Base-by-base conservation (phyloP, 352 stramenopile species). In the Globisporangium cederbergense region DNA sequence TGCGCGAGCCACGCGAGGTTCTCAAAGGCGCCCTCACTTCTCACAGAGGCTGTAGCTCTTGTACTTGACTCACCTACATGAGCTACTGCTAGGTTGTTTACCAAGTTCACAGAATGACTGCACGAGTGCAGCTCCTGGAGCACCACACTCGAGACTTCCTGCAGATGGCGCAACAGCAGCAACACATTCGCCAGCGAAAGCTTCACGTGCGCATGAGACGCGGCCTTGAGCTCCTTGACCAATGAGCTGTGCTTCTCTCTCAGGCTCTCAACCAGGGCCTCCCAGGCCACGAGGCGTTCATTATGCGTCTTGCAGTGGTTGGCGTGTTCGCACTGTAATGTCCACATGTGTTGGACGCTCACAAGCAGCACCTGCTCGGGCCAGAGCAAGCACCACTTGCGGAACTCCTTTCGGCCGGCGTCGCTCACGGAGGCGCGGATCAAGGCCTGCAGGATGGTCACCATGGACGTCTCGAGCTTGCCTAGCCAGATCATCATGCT, bases 321-420 rank as follows among this genome's bases (percentile, higher is more conserved):
- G 13, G 72, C 71, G 40, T 70, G 69, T 47, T 94, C 86, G 22
- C 78, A 78, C 64, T 90, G 72, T 1, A 85, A 47, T 0, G 79
- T 87, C 83, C 83, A 94, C 16, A 67, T 64, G 32, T 84, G 67
- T 28, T 77, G 70, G 38, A 91, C 75, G 20, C 80, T 78, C 14
- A 71, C 67, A n/a, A 84, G 18, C 4, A 94, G 25, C 0, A 88
- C 78, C 69, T 94, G 86, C 32, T 94, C 86, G 0, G 86, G 81
- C 86, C 86, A 94, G 5, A 90, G 66, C 5, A 91, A 50, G 43
- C 78, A 90, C 86, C 86, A 94, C 40, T 94, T 94, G 0, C 83
- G 81, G 63, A 94, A 94, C 34, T 91, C 86, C 62, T 94, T 93
- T 4, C 82, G 76, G 20, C 71, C 61, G n/a, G 81, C 66, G 63